Evolutionary conservation across 2,329 filamentous ascomycete species (phyloP).

Genomic region (Clarireedia monteithiana): DNA sequence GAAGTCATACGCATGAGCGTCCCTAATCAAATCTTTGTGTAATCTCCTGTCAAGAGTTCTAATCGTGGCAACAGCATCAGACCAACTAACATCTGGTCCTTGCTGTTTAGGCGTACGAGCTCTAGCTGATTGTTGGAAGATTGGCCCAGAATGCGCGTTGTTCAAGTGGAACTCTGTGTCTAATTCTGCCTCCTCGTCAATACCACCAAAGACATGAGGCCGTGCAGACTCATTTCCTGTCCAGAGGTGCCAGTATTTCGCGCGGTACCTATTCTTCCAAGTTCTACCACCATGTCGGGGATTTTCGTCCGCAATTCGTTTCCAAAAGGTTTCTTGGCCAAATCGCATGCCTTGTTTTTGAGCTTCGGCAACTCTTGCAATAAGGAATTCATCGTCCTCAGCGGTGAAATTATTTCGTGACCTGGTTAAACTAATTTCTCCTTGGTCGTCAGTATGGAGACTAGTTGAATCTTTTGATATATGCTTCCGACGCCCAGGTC

Average conservation of each 20-base stretch:
- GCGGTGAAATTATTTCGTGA: constrained; percentile 15
- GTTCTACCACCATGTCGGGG: constrained; percentile 15
- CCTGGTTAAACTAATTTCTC: neutral
- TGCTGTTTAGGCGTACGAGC: constrained; percentile 20
- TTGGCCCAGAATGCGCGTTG: neutral
- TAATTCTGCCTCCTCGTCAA: neutral
- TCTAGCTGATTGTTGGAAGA: constrained; percentile 13
- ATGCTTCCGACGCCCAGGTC: constrained; percentile 4
- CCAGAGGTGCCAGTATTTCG: constrained; percentile 2
- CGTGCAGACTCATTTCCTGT: neutral
- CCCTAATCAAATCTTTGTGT: constrained; percentile 23
- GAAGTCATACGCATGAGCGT: constrained; percentile 13
- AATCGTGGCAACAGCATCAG: constrained; percentile 24
- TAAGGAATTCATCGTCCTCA: constrained; percentile 22
- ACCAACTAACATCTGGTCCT: constrained; percentile 24
- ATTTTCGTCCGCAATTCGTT: constrained; percentile 16
- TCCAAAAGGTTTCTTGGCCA: constrained; percentile 14
- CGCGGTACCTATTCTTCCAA: neutral
- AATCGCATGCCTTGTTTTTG: constrained; percentile 13
- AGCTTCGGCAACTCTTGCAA: constrained; percentile 19
- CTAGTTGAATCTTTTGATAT: neutral
- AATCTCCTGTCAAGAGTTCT: constrained; percentile 23
- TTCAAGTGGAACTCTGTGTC: neutral
- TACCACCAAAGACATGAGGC: neutral
- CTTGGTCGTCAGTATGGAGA: constrained; percentile 1